phyloP scores from a whole-genome alignment of 2,329 filamentous ascomycete species.

The Diaporthe eres region DNA sequence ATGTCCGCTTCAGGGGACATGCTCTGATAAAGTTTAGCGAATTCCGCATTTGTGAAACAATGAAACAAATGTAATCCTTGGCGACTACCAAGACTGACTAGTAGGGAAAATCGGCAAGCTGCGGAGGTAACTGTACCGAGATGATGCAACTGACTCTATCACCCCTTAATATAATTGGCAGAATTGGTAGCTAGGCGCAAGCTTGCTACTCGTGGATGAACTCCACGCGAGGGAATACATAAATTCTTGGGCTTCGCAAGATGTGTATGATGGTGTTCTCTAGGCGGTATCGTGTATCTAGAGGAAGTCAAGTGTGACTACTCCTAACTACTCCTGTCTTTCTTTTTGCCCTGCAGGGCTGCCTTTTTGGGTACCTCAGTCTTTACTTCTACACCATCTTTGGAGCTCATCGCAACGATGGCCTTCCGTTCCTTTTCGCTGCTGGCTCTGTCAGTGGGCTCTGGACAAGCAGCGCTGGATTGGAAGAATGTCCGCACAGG shows the following conservation, averaged over 20 bases:
- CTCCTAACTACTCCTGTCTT: not conserved
- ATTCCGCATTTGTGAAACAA: conserved; percentile 27
- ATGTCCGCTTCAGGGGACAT: conserved; percentile 18
- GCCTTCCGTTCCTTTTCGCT: conserved; percentile 39
- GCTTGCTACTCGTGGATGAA: not conserved
- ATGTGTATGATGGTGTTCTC: not conserved
- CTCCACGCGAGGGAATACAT: not conserved
- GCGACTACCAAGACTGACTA: conserved; percentile 28
- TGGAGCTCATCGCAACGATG: not conserved
- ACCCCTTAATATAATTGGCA: conserved; percentile 22
- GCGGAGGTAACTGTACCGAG: conserved; percentile 30
- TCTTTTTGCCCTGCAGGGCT: not conserved
- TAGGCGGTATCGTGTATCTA: not conserved
- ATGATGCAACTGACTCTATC: conserved; percentile 25
- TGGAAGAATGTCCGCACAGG: conserved; percentile 58
- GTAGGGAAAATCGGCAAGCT: conserved; percentile 9
- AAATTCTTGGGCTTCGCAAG: not conserved
- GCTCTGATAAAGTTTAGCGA: conserved; percentile 21
- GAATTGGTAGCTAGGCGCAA: not conserved
- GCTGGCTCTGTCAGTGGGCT: conserved; percentile 45
- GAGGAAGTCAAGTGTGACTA: not conserved
- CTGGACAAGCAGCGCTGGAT: conserved; percentile 44
- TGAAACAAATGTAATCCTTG: conserved; percentile 25
- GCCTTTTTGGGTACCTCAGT: not conserved
- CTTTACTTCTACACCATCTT: conserved; percentile 1